Base-by-base conservation (phyloP, 495 filamentous ascomycete species). In the Aspergillus conjunctus region DNA sequence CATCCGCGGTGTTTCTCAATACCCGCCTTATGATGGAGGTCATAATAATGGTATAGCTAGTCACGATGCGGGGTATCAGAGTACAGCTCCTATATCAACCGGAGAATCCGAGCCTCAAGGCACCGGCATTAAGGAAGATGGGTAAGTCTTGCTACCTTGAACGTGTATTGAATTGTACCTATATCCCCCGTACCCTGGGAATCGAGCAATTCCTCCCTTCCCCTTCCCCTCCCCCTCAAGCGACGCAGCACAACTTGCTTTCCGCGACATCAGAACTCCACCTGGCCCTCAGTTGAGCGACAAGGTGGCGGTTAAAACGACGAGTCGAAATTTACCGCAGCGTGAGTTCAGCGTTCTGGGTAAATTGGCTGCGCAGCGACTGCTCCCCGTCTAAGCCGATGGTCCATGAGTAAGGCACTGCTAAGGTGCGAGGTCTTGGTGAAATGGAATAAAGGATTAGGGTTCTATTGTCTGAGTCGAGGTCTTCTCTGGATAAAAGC, bases 41-140 rank as follows among this genome's bases (percentile, higher is more conserved):
- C 80, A 85, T 45, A 83, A 90, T 56, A 87, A 90, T 67, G 86
- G 87, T 4, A 76, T 83, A n/a, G 82, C 85, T 52, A 82, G 83
- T 67, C 77, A 82, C 41, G 74, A 86, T 20, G 76, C 79, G 22
- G 78, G 80, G 48, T 81, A 77, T 20, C 68, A 66, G 49, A 63
- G 64, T 60, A 65, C 69, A 54, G 57, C 69, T 62, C 56, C 32
- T 17, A 64, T 77, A 66, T 59, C 72, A 43, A 58, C 60, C 53
- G 64, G 65, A 7, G 70, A 74, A 20, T 58, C 68, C 14, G 72
- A 78, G 51, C 64, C 67, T 61, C 76, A 78, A 15, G 86, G 73
- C 69, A 90, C 68, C 76, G 87, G 91, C 66, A 92, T 96, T 52
- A 98, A 98, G 77, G 94, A 98, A 86, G 94, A 98, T 72, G 94